phyloP scores from a whole-genome alignment of 2,329 filamentous ascomycete genomes.

The Pseudomassariella vexata region DNA sequence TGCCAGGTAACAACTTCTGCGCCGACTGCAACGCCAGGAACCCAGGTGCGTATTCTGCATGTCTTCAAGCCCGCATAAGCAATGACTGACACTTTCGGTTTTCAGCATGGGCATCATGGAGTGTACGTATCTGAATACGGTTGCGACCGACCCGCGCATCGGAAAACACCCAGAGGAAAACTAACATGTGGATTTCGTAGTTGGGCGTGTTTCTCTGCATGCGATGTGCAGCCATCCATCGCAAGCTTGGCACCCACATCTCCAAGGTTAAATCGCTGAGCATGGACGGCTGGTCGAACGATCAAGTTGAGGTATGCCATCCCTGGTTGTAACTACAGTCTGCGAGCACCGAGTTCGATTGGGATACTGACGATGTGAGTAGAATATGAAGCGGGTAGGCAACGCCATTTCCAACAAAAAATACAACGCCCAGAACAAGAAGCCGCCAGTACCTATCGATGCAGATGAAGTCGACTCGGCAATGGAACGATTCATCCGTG shows the following conservation, averaged over 20 bases:
- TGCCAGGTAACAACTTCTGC: constrained; percentile 87
- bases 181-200: constrained; percentile 37
- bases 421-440: constrained; percentile 82
- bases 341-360: neutral
- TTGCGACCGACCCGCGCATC: too few species aligned
- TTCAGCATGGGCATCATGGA: constrained; percentile 93
- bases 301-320: constrained; percentile 85
- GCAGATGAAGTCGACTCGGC: constrained; percentile 87
- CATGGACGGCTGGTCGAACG: constrained; percentile 95
- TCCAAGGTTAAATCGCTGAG: constrained; percentile 98
- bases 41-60: constrained; percentile 59
- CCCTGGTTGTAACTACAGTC: neutral
- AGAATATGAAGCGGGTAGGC: constrained; percentile 94
- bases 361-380: constrained; percentile 15
- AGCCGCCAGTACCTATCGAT: constrained; percentile 80
- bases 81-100: constrained; percentile 17
- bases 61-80: constrained; percentile 6
- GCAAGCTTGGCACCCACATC: constrained; percentile 94
- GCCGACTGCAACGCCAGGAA: constrained; percentile 90
- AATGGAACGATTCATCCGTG: constrained; percentile 91
- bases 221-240: constrained; percentile 91
- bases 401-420: constrained; percentile 80
- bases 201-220: constrained; percentile 95
- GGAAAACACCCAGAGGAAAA: constrained; percentile 3
- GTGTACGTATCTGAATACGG: constrained; percentile 69